Base-by-base conservation (phyloP, 805 yeast genomes). In the Peterozyma toletana region DNA sequence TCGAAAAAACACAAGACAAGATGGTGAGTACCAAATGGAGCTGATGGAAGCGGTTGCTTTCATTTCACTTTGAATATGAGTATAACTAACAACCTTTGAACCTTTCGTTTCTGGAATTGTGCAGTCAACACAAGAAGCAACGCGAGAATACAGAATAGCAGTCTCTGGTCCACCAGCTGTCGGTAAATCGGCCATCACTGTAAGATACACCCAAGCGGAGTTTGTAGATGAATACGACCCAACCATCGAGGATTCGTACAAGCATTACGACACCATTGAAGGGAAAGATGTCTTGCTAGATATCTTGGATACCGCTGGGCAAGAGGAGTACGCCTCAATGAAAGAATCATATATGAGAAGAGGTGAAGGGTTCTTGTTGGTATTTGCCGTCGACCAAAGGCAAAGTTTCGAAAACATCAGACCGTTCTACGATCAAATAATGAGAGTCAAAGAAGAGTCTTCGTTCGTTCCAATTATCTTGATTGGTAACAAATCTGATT, bases 151-250 rank as follows among this genome's bases (percentile, higher is more conserved):
- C 62, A 89, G 95, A 60, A 67, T 93, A 47, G 99, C 93, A 4
- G 97, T 91, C 38, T 96, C 91, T 45, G 99, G 98, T 45, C 97
- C 97, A 35, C 98, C 98, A 59, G 97, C 96, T 66, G 99, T 93
- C 44, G 99, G 99, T 67, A 93, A 93, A 64, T 84, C 95, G 18
- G 98, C 99, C 5, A 70, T 93, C 50, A 93, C 99, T 27, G 93
- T 93, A 51, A 96, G 93, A 64, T 75, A 93, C 57, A 89, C 93
- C 44, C 98, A 91, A 63, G 79, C 89, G 33, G 96, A 90, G 57
- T 93, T 93, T 59, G 96, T 91, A 30, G 96, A 90, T 62, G 99
- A 93, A 62, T 93, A 93, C 58, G 99, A 93, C 66, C 99, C 99
- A 9, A 93, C 99, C 10, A 93, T 93, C 58, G 99, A 93, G 66